phyloP scores from a whole-genome alignment of 2,329 filamentous ascomycete genomes.

The Pestalotiopsis sp. region DNA sequence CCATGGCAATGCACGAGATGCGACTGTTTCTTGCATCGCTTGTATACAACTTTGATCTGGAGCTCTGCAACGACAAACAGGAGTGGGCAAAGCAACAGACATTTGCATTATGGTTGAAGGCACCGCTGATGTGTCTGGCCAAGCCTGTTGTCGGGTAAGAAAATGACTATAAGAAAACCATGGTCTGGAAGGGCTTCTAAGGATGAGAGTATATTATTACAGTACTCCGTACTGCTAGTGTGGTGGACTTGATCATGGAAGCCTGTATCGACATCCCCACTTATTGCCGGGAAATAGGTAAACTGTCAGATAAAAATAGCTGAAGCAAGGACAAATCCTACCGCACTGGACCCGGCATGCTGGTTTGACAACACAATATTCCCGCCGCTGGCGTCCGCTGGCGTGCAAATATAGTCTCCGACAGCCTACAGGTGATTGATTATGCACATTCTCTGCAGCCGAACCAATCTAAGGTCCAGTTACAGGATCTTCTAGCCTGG shows the following conservation, averaged over 20 bases:
- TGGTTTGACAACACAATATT: not conserved
- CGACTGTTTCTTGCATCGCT: conserved; percentile 18
- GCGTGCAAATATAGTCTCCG: not conserved
- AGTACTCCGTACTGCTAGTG: not conserved
- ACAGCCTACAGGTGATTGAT: not conserved
- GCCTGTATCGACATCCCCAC: not conserved
- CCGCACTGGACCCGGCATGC: not conserved
- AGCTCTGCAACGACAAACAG: conserved; percentile 16
- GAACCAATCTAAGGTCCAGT: not conserved
- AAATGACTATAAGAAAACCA: not conserved
- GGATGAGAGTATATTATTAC: not conserved
- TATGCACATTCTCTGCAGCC: not conserved
- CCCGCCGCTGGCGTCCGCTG: not conserved
- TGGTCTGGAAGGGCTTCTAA: not conserved
- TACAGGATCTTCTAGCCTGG: not conserved
- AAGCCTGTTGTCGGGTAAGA: not conserved
- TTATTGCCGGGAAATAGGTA: not conserved
- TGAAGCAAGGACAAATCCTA: not conserved
- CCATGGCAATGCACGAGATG: conserved; percentile 18
- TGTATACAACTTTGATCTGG: conserved; percentile 18
- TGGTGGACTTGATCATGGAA: not conserved
- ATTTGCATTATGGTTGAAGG: conserved; percentile 19
- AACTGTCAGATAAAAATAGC: not conserved
- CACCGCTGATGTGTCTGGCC: conserved; percentile 14
- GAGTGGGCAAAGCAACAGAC: conserved; percentile 20